These are phyloP conservation scores for Stagonosporopsis chrysanthemi DNA, from an alignment of 2,329 filamentous ascomycete species.

Conservation along the genomic window DNA sequence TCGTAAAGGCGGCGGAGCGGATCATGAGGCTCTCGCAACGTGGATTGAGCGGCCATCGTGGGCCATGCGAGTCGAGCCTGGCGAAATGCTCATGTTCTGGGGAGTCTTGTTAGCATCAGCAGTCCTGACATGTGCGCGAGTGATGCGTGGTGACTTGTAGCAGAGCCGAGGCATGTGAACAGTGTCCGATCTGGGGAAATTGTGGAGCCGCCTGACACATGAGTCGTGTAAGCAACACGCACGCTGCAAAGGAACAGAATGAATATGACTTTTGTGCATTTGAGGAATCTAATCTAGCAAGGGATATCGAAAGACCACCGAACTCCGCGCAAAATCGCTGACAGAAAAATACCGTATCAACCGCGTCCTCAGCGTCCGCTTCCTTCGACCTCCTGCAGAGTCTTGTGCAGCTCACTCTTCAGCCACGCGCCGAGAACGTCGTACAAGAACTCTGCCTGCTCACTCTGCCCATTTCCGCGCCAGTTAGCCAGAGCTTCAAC, in stretches of 20 bases:
- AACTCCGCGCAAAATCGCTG: slow-evolving; percentile 7
- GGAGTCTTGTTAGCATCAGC: slow-evolving; percentile 3
- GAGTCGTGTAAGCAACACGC: not conserved
- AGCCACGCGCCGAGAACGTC: slow-evolving; percentile 44
- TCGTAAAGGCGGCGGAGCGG: slow-evolving; percentile 56
- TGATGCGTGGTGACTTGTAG: slow-evolving; percentile 14
- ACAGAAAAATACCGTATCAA: not conserved
- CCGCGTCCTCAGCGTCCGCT: slow-evolving; percentile 6
- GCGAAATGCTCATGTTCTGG: slow-evolving; percentile 36
- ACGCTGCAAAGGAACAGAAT: not conserved
- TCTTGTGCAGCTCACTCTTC: slow-evolving; percentile 42
- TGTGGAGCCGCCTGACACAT: not conserved
- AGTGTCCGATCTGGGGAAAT: slow-evolving; percentile 24
- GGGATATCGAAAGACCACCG: slow-evolving; percentile 9
- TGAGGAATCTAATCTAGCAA: not conserved
- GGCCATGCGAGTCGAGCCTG: slow-evolving; percentile 37
- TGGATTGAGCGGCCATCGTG: slow-evolving; percentile 87
- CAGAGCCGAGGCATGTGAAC: slow-evolving; percentile 38
- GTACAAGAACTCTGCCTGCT: slow-evolving; percentile 42
- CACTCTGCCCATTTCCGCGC: slow-evolving; percentile 28
- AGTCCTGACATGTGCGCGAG: slow-evolving; percentile 25
- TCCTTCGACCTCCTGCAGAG: slow-evolving; percentile 35
- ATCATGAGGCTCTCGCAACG: slow-evolving; percentile 62
- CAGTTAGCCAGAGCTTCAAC: slow-evolving; percentile 42
- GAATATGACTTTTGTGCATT: slow-evolving; percentile 3